These are phyloP conservation scores for Phoenix roebelenii DNA, from an alignment of 176 grass and related monocot species.

Conservation along the genomic window DNA sequence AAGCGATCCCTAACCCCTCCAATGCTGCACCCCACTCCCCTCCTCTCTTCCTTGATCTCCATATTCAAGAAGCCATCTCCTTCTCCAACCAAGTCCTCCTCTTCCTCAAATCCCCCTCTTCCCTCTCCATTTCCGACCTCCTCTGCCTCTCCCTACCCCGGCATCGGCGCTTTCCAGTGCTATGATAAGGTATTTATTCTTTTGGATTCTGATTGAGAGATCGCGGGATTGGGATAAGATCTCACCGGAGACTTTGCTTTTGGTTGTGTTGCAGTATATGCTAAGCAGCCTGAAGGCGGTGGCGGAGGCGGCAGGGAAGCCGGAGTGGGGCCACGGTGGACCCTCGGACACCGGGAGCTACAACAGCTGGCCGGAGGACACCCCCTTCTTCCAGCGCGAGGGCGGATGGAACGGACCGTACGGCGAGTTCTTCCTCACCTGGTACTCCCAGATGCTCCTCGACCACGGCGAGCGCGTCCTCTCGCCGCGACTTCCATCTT, in stretches of 20 bases:
- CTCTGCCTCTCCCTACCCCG: not conserved
- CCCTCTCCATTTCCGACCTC: no score
- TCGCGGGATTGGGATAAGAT: no score
- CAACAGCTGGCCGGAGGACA: conserved; percentile 18
- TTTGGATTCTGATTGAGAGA: not conserved
- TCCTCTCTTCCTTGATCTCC: no score
- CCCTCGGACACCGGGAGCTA: conserved; percentile 5
- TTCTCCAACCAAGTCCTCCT: no score
- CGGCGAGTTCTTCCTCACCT: conserved; percentile 18
- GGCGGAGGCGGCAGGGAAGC: not conserved
- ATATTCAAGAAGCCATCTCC: no score
- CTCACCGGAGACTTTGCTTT: no score
- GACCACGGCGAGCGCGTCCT: conserved; percentile 9
- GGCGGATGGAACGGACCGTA: conserved; percentile 9
- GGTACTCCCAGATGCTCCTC: conserved; percentile 16
- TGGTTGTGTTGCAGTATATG: conserved; percentile 5
- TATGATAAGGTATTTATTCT: conserved; percentile 6
- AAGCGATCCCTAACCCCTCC: no score
- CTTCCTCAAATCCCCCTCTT: no score
- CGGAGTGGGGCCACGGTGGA: conserved; percentile 5
- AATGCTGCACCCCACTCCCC: no score
- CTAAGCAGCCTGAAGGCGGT: conserved; percentile 6
- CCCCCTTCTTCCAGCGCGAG: conserved; percentile 3
- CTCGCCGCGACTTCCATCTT: conserved; percentile 5
- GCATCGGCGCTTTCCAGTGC: conserved; percentile 12